These are phyloP conservation scores for Haplosporangium sp. DNA, from an alignment of 371 early-diverging fungal genomes.

Conservation along the genomic window DNA sequence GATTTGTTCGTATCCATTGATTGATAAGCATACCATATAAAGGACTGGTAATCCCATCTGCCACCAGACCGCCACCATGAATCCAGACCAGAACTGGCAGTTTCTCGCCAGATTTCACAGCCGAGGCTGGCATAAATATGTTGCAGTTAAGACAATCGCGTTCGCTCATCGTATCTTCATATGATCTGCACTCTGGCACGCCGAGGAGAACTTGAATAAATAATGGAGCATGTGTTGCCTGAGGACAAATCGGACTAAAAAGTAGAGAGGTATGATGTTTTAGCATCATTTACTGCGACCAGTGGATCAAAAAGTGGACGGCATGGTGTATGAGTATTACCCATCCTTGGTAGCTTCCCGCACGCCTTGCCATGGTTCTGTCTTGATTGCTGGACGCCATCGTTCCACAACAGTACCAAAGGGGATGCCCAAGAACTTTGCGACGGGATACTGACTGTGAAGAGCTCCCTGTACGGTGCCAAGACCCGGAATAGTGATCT, in stretches of 20 bases:
- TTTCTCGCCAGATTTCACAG: neutral
- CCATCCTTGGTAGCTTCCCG: slow-evolving; percentile 17
- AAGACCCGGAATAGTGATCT: slow-evolving; percentile 7
- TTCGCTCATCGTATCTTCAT: slow-evolving; percentile 7
- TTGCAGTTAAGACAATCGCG: slow-evolving; percentile 35
- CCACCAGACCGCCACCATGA: slow-evolving; percentile 4
- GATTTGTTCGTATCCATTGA: neutral
- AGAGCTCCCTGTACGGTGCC: slow-evolving; percentile 10
- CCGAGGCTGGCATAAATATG: slow-evolving; percentile 20
- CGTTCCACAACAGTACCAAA: slow-evolving; percentile 14
- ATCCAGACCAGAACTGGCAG: slow-evolving; percentile 31
- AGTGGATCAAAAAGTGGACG: neutral
- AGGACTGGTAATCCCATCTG: slow-evolving; percentile 1
- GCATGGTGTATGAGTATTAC: slow-evolving; percentile 6
- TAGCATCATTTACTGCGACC: neutral
- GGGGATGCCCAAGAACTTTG: slow-evolving; percentile 14
- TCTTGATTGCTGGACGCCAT: slow-evolving; percentile 24
- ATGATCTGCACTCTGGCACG: neutral
- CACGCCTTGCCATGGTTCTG: slow-evolving; percentile 13
- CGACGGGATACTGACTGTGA: slow-evolving; percentile 6
- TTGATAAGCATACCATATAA: slow-evolving; percentile 6
- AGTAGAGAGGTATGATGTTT: neutral
- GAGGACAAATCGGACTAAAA: no score
- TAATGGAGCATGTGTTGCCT: no score
- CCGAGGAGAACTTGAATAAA: no score